Conservation (phyloP, 2,329 filamentous ascomycete genomes). For the Colletotrichum abscissum region DNA sequence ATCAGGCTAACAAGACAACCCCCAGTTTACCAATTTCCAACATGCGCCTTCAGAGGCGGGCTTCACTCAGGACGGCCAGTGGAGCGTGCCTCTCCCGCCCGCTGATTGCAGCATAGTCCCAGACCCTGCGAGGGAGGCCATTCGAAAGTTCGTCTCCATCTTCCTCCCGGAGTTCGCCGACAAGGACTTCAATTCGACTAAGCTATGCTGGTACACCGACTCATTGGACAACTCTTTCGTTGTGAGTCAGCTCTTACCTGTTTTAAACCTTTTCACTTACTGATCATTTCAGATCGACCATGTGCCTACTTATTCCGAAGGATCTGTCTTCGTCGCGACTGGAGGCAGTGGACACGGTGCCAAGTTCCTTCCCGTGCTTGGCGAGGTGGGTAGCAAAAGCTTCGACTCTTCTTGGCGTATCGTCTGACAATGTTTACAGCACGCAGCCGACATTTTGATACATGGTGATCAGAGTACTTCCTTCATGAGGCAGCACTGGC, state of each 20-base stretch:
- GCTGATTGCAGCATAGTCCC: slow-evolving; percentile 37
- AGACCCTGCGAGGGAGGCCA: slow-evolving; percentile 39
- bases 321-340: slow-evolving; percentile 47
- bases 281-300: slow-evolving; percentile 43
- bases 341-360: slow-evolving; percentile 50
- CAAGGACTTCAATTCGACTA: slow-evolving; percentile 49
- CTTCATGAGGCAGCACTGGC: slow-evolving; percentile 45
- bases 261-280: accelerated
- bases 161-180: slow-evolving; percentile 54
- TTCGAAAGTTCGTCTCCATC: slow-evolving; percentile 47
- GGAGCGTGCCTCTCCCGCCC: slow-evolving; percentile 44
- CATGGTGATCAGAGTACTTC: slow-evolving; percentile 41
- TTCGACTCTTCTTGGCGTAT: not conserved
- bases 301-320: slow-evolving; percentile 43
- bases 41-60: slow-evolving; percentile 41
- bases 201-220: slow-evolving; percentile 72
- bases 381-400: slow-evolving; percentile 38
- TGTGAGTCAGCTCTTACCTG: slow-evolving; percentile 16
- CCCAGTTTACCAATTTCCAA: slow-evolving; percentile 43
- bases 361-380: slow-evolving; percentile 49
- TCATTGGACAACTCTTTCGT: slow-evolving; percentile 64
- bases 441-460: slow-evolving; percentile 46
- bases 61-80: slow-evolving; percentile 44
- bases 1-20: slow-evolving; percentile 41
- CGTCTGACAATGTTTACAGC: slow-evolving; percentile 38